Conservation (phyloP, 192 early-diverging fungal species). For the Entomortierella beljakovae region DNA sequence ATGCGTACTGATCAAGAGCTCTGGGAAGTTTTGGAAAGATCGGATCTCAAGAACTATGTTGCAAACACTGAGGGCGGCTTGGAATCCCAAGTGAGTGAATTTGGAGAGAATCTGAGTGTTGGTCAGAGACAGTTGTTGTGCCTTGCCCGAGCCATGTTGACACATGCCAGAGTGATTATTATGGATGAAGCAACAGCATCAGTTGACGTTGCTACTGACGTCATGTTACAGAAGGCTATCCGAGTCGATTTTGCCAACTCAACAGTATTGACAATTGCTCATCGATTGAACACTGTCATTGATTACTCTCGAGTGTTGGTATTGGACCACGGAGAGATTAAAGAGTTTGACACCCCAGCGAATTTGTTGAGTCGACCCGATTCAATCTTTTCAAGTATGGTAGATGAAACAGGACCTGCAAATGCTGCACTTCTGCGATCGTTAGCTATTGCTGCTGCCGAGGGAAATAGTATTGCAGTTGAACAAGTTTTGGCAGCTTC, state of each 20-base stretch:
- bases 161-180: conserved; percentile 64
- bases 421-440: conserved; percentile 69
- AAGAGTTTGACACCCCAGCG: conserved; percentile 64
- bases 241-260: conserved; percentile 63
- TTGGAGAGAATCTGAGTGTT: conserved; percentile 80
- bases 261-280: conserved; percentile 73
- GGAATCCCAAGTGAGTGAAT: conserved; percentile 69
- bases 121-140: conserved; percentile 90
- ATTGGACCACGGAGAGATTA: conserved; percentile 56
- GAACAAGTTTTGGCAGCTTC: conserved; percentile 27
- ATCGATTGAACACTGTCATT: conserved; percentile 65
- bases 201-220: conserved; percentile 76
- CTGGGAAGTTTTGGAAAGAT: conserved; percentile 73
- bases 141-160: conserved; percentile 84
- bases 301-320: conserved; percentile 57
- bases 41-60: conserved; percentile 63
- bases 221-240: conserved; percentile 70
- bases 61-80: conserved; percentile 56
- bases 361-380: conserved; percentile 57
- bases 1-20: conserved; percentile 71
- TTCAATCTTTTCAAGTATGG: conserved; percentile 66
- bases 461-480: conserved; percentile 18
- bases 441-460: conserved; percentile 57
- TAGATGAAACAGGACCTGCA: conserved; percentile 73
- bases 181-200: conserved; percentile 66